Percentiles rank a stretch among this genome's conserved stretches.
Conservation (phyloP, 2,329 filamentous ascomycete genomes). For the Didymella segeticola region DNA sequence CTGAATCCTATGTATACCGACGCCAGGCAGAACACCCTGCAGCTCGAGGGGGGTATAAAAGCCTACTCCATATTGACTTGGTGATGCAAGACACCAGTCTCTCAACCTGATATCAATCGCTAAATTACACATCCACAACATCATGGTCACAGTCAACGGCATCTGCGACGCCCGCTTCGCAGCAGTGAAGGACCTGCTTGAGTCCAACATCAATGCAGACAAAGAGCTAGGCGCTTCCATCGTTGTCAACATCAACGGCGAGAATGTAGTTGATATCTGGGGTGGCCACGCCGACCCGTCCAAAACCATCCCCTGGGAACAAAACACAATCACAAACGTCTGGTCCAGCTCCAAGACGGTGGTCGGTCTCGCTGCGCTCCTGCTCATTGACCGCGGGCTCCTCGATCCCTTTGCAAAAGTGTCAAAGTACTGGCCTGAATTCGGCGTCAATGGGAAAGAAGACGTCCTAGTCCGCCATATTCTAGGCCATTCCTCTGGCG, state of each 20-base stretch:
- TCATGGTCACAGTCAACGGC: slow-evolving; percentile 25
- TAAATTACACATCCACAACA: not conserved
- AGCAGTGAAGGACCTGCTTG: slow-evolving; percentile 14
- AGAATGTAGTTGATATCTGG: slow-evolving; percentile 29
- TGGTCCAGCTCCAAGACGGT: slow-evolving; percentile 28
- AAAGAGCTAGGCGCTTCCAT: slow-evolving; percentile 27
- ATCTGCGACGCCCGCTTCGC: slow-evolving; percentile 23
- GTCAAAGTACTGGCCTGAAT: slow-evolving; percentile 31
- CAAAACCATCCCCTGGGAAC: slow-evolving; percentile 18
- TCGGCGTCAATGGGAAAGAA: slow-evolving; percentile 24
- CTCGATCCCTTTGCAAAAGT: slow-evolving; percentile 26
- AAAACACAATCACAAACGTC: slow-evolving; percentile 26
- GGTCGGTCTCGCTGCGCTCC: slow-evolving; percentile 17
- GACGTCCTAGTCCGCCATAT: slow-evolving; percentile 24
- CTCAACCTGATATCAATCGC: not conserved
- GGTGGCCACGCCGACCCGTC: slow-evolving; percentile 22
- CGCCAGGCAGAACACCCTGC: not conserved
- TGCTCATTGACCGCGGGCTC: slow-evolving; percentile 23
- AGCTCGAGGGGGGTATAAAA: too few species aligned
- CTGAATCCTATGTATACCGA: too few species aligned
- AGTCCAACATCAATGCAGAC: slow-evolving; percentile 19
- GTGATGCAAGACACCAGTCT: not conserved
- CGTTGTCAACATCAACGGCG: slow-evolving; percentile 25
- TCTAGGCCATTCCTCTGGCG: slow-evolving; percentile 22
- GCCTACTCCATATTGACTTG: too few species aligned